phyloP scores from a whole-genome alignment of 441 rosid genomes.

The Jatropha multifida region DNA sequence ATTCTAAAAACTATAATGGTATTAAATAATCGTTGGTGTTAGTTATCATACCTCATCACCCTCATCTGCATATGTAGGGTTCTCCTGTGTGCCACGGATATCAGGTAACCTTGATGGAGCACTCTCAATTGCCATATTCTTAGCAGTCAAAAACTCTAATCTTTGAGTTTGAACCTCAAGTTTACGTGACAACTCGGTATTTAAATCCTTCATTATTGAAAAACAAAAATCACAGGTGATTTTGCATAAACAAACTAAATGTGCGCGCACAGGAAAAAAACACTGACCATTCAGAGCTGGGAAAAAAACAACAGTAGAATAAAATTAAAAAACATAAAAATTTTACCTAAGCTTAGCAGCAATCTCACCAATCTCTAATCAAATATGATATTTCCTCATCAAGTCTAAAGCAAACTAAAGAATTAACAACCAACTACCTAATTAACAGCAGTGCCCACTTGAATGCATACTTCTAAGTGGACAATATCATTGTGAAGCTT shows the following conservation, averaged over 20 bases:
- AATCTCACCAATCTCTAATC: neutral
- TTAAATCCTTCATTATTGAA: slow-evolving; percentile 61
- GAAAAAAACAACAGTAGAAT: neutral
- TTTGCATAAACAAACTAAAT: neutral
- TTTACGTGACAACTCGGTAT: slow-evolving; percentile 77
- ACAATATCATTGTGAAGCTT: neutral
- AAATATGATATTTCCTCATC: neutral
- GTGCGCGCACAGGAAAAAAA: neutral
- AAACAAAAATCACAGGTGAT: slow-evolving; percentile 8
- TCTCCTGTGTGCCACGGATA: slow-evolving; percentile 48
- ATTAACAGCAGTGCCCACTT: neutral
- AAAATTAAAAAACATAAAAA: neutral
- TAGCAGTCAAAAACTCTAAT: slow-evolving; percentile 89
- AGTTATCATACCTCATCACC: slow-evolving; percentile 83
- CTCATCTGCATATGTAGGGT: slow-evolving; percentile 81
- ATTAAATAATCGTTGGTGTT: neutral
- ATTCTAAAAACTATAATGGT: neutral
- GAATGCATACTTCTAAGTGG: neutral
- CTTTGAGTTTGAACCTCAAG: slow-evolving; percentile 94
- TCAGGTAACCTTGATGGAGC: slow-evolving; percentile 53
- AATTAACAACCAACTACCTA: neutral
- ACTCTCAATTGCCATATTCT: slow-evolving; percentile 64
- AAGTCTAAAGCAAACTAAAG: neutral
- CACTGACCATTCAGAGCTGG: neutral
- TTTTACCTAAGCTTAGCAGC: neutral